These are phyloP conservation scores for Metschnikowia noctiluminum DNA, from an alignment of 805 yeast genomes.

Conservation along the genomic window DNA sequence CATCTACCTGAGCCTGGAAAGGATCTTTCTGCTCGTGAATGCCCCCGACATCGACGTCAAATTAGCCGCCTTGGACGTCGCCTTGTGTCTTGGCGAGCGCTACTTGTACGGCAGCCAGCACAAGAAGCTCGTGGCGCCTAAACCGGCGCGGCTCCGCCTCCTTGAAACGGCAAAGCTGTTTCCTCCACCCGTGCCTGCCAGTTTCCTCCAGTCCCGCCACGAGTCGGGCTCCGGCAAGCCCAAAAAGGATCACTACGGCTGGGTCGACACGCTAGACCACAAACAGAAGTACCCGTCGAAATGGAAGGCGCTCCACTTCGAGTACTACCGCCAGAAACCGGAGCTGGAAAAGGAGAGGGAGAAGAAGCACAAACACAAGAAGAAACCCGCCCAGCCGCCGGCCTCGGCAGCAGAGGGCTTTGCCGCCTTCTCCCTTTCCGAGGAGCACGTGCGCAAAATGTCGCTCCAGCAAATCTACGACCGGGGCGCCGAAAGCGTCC, in stretches of 20 bases:
- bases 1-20: slow-evolving; percentile 63
- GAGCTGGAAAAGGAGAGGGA: background rate
- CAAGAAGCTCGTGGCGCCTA: slow-evolving; percentile 41
- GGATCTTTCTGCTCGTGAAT: slow-evolving; percentile 55
- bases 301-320: slow-evolving; percentile 55
- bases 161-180: slow-evolving; percentile 52
- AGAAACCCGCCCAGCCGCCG: background rate
- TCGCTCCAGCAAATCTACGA: slow-evolving; percentile 63
- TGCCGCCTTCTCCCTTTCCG: slow-evolving; percentile 47
- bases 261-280: slow-evolving; percentile 43
- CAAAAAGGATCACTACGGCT: slow-evolving; percentile 38
- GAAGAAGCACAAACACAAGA: background rate
- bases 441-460: slow-evolving; percentile 53
- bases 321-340: slow-evolving; percentile 38
- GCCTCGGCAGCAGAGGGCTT: slow-evolving; percentile 41
- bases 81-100: slow-evolving; percentile 58
- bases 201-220: slow-evolving; percentile 31
- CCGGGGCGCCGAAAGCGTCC: slow-evolving; percentile 53
- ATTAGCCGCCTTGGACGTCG: slow-evolving; percentile 57
- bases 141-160: slow-evolving; percentile 42
- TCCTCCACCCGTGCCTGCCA: slow-evolving; percentile 46
- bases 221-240: slow-evolving; percentile 8
- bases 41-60: slow-evolving; percentile 60
- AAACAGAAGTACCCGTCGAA: slow-evolving; percentile 48
- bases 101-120: slow-evolving; percentile 43